phyloP scores from a whole-genome alignment of 2,329 filamentous ascomycete genomes.

The Monosporascus sp. region DNA sequence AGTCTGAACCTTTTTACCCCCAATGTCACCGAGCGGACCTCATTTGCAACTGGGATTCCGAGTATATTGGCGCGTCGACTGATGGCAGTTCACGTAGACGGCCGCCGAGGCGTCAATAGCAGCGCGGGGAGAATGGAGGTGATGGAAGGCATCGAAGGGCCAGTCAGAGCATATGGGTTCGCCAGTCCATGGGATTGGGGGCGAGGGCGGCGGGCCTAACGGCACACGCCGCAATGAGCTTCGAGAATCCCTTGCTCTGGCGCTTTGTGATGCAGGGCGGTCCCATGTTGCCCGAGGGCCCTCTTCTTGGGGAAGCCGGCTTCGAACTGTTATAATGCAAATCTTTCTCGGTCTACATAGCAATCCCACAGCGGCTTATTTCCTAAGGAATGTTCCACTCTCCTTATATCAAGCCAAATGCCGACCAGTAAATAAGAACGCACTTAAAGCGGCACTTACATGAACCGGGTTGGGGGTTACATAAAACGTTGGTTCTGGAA shows the following conservation, averaged over 20 bases:
- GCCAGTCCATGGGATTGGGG: conserved; percentile 2
- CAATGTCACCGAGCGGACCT: conserved; percentile 44
- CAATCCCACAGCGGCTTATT: too few species aligned
- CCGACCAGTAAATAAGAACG: too few species aligned
- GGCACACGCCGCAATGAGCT: conserved; percentile 26
- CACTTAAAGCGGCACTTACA: too few species aligned
- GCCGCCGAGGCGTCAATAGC: background rate
- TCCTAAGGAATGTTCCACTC: too few species aligned
- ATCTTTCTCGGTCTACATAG: background rate
- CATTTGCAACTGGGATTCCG: conserved; percentile 39
- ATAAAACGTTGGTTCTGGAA: too few species aligned
- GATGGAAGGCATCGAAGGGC: conserved; percentile 18
- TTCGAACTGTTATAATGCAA: conserved; percentile 36
- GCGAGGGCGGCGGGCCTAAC: conserved; percentile 5
- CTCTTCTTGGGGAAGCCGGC: conserved; percentile 45
- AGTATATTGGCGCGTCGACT: conserved; percentile 7
- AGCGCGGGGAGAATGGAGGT: background rate
- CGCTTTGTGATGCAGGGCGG: conserved; percentile 56
- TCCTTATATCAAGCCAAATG: too few species aligned
- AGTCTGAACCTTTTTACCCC: conserved; percentile 56
- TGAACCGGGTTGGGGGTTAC: too few species aligned
- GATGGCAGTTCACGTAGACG: conserved; percentile 2
- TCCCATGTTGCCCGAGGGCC: conserved; percentile 45
- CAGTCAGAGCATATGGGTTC: too few species aligned
- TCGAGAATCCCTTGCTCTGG: conserved; percentile 55